Evolutionary conservation across 352 stramenopile species (phyloP), one percentile per base, ranked within the genome.

Genomic region (Phytophthora pluvialis): DNA sequence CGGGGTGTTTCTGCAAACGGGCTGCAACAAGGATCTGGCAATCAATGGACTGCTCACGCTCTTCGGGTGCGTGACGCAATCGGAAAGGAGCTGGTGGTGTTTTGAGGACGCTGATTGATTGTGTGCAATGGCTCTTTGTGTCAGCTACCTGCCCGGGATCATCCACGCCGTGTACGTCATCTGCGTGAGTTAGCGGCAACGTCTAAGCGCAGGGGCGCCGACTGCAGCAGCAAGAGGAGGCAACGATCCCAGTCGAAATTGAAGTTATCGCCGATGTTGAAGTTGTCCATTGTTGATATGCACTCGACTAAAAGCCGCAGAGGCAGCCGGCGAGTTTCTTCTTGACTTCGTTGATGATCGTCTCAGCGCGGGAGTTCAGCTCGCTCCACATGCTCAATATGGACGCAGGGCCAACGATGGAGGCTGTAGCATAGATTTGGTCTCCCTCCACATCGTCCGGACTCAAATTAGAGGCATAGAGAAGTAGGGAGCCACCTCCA

Each of bases 21-120:
- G 79, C 48, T 86, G 76, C 62, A 80, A 50, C 56, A 88, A 84
- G 64, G 79, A 84, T 51, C 62, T 91, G 29, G 77, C 77, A 6
- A 88, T 90, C 61, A 91, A 91, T 62, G 64, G 73, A 10, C 49
- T 91, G 64, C 78, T 91, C 52, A 90, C 80, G 48, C 15, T 89
- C 3, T 72, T 88, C 49, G 77, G 78, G 78, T 88, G 45, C 26
- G 72, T 68, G 10, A 4, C 18, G 33, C 44, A 35, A 33, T 33
- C 11, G 39, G 4, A 28, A 10, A n/a, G 15, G 25, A 15, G 11
- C 28, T 53, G 40, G 36, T 59, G 29, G n/a, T 25, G 18, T 49
- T n/a, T n/a, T n/a, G 33, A 63, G 21, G 35, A 12, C 0, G 15
- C 33, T 63, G 32, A 60, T 25, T 54, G 32, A 54, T 28, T 43